phyloP scores from a whole-genome alignment of 2,329 filamentous ascomycete species.

The Cladophialophora psammophila region DNA sequence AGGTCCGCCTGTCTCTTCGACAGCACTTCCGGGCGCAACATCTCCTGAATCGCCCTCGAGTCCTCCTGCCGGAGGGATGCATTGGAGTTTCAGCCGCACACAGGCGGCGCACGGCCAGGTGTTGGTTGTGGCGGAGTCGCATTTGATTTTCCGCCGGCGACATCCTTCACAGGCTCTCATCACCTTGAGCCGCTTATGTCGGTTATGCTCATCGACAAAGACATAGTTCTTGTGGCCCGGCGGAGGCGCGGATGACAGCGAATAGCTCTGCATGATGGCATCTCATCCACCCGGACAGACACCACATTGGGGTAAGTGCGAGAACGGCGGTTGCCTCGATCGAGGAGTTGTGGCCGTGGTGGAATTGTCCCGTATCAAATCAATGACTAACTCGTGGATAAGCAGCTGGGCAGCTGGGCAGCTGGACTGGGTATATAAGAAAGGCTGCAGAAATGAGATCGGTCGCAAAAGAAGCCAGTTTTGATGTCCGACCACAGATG shows the following conservation, averaged over 20 bases:
- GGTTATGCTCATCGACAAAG: slow-evolving; percentile 98
- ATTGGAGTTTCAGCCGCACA: slow-evolving; percentile 88
- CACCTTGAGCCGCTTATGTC: slow-evolving; percentile 95
- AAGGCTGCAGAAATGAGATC: not conserved
- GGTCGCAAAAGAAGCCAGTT: not conserved
- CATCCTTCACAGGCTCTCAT: slow-evolving; percentile 98
- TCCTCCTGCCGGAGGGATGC: slow-evolving; percentile 83
- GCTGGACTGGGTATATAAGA: slow-evolving; percentile 10
- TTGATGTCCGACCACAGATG: slow-evolving; percentile 7
- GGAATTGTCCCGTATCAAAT: slow-evolving; percentile 14
- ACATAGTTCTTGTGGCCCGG: slow-evolving; percentile 74
- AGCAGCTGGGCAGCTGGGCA: slow-evolving; percentile 5
- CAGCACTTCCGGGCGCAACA: slow-evolving; percentile 11
- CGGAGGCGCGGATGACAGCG: slow-evolving; percentile 31
- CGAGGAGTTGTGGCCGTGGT: slow-evolving; percentile 28
- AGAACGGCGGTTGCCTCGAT: slow-evolving; percentile 30
- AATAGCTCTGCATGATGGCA: slow-evolving; percentile 40
- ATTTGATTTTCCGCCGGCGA: slow-evolving; percentile 94
- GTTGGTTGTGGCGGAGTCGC: slow-evolving; percentile 95
- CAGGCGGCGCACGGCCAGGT: slow-evolving; percentile 97
- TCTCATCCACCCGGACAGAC: slow-evolving; percentile 33
- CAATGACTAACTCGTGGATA: slow-evolving; percentile 20
- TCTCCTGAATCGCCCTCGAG: slow-evolving; percentile 65
- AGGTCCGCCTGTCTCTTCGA: slow-evolving; percentile 22
- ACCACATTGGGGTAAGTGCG: slow-evolving; percentile 39